A percentile compares a stretch with the other conserved stretches of the same genome.
phyloP scores from a whole-genome alignment of 2,329 filamentous ascomycete genomes.

The Colletotrichum endophyticum region DNA sequence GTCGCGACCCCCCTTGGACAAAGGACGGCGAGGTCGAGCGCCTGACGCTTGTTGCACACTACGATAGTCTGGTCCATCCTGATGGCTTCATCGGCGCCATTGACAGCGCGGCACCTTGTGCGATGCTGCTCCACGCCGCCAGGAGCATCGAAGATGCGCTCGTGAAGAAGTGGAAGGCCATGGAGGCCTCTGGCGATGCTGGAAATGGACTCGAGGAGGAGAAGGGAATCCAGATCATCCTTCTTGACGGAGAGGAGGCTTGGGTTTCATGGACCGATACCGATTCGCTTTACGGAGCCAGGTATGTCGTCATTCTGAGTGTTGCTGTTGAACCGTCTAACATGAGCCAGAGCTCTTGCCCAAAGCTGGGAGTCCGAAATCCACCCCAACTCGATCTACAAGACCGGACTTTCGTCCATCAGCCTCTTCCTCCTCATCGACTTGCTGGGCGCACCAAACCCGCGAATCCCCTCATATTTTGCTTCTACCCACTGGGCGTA shows the following conservation, averaged over 20 bases:
- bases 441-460: slow-evolving; percentile 74
- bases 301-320: slow-evolving; percentile 49
- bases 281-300: slow-evolving; percentile 88
- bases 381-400: slow-evolving; percentile 77
- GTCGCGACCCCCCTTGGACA: slow-evolving; percentile 86
- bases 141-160: slow-evolving; percentile 80
- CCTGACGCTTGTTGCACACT: slow-evolving; percentile 90
- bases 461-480: slow-evolving; percentile 84
- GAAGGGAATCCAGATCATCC: slow-evolving; percentile 84
- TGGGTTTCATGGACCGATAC: slow-evolving; percentile 79
- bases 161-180: slow-evolving; percentile 80
- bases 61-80: slow-evolving; percentile 83
- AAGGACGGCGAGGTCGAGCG: slow-evolving; percentile 76
- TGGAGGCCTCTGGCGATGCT: slow-evolving; percentile 63
- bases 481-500: slow-evolving; percentile 94
- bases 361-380: slow-evolving; percentile 76
- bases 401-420: slow-evolving; percentile 78
- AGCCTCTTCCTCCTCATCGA: slow-evolving; percentile 91
- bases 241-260: slow-evolving; percentile 94
- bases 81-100: slow-evolving; percentile 91
- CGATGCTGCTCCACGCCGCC: slow-evolving; percentile 88
- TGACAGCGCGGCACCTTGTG: slow-evolving; percentile 93
- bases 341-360: slow-evolving; percentile 66
- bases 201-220: slow-evolving; percentile 70
- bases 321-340: neutral